Percentiles rank a stretch among this genome's conserved stretches.
These are phyloP conservation scores for Capsicum chinense DNA, from an alignment of 257 asterid species.

Conservation along the genomic window DNA sequence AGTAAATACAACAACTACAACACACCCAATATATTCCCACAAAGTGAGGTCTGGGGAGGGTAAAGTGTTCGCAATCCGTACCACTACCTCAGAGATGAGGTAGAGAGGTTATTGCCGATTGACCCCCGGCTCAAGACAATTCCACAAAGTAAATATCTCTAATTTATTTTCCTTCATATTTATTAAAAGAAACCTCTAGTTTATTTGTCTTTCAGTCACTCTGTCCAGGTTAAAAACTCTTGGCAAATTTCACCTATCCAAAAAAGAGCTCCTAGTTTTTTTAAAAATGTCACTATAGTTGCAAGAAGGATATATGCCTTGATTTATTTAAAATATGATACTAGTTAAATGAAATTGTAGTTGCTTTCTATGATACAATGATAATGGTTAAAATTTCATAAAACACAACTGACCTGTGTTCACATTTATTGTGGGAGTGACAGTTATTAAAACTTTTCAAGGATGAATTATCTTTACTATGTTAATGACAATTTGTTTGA, in stretches of 20 bases:
- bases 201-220: background rate
- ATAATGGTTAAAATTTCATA: conserved; percentile 8
- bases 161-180: background rate
- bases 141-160: background rate
- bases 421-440: background rate
- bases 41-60: too few species aligned
- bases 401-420: background rate
- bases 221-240: background rate
- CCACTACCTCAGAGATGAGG: too few species aligned
- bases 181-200: background rate
- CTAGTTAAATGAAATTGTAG: background rate
- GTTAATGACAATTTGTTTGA: background rate
- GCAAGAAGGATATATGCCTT: background rate
- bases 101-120: background rate
- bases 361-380: background rate
- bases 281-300: background rate
- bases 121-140: too few species aligned
- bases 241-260: background rate
- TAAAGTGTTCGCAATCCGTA: too few species aligned
- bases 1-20: background rate
- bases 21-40: too few species aligned
- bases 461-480: background rate
- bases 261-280: background rate
- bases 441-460: background rate
- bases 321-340: background rate